Percentiles rank a stretch among this genome's conserved stretches.
These are phyloP conservation scores for Populus hybrid DNA, from an alignment of 441 rosid genomes.

Conservation along the genomic window DNA sequence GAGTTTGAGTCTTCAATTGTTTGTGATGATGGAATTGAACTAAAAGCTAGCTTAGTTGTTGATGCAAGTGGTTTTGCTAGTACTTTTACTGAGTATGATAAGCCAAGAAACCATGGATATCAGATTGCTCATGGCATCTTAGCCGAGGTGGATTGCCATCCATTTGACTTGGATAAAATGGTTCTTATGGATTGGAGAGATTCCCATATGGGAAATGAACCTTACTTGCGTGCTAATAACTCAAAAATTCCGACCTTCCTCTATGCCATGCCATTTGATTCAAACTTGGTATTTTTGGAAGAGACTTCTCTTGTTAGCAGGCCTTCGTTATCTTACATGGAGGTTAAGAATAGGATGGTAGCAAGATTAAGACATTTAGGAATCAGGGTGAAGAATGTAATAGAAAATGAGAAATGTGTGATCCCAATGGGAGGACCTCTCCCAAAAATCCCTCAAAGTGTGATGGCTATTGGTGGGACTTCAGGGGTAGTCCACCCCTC, in stretches of 20 bases:
- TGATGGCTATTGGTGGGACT: slow-evolving; percentile 62
- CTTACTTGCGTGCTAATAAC: slow-evolving; percentile 44
- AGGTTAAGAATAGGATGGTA: slow-evolving; percentile 60
- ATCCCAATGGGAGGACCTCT: slow-evolving; percentile 82
- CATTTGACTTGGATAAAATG: slow-evolving; percentile 66
- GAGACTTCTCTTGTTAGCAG: slow-evolving; percentile 66
- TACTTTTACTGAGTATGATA: slow-evolving; percentile 41
- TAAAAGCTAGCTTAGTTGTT: slow-evolving; percentile 50
- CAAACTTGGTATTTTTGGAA: slow-evolving; percentile 49
- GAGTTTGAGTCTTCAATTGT: slow-evolving; percentile 46
- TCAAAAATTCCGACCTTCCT: slow-evolving; percentile 47
- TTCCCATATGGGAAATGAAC: slow-evolving; percentile 63
- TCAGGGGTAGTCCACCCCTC: slow-evolving; percentile 72
- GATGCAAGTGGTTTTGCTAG: slow-evolving; percentile 63
- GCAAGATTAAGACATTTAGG: slow-evolving; percentile 59
- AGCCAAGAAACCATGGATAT: slow-evolving; percentile 58
- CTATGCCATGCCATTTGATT: slow-evolving; percentile 66
- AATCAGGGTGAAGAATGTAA: slow-evolving; percentile 29
- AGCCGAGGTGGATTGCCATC: slow-evolving; percentile 65
- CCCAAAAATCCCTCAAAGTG: slow-evolving; percentile 53
- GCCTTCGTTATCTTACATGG: slow-evolving; percentile 49
- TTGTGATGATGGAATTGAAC: slow-evolving; percentile 52
- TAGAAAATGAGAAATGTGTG: slow-evolving; percentile 67
- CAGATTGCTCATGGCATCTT: slow-evolving; percentile 72
- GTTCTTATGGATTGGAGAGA: slow-evolving; percentile 81